Base-by-base conservation (phyloP, 225 moss, liverwort and hornwort genomes). In the Pseudoscleropodium purum region DNA sequence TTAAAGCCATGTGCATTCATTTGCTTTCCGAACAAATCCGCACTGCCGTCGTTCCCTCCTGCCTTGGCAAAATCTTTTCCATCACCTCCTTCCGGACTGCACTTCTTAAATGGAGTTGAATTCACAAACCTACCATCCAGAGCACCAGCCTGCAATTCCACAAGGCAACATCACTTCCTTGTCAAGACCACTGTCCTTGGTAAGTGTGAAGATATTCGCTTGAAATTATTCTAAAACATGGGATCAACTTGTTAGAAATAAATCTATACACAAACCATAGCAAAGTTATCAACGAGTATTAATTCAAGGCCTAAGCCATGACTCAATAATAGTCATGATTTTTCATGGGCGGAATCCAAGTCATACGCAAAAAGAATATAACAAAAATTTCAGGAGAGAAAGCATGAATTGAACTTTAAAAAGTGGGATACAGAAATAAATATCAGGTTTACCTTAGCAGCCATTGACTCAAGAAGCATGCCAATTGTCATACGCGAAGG, bases 401-500 rank as follows among this genome's bases (percentile, higher is more conserved):
- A 51, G 62, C 54, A 51, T 34, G 84, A 84, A 47, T 24, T 54
- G 36, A 87, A 78, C 73, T 59, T 34, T 18, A 47, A 57, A 52
- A 76, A 67, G 37, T 66, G 23, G 33, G 66, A 77, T 34, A 45
- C 76, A 86, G 45, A 79, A 86, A 47, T 47, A 72, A 66, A 89
- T 12, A 61, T 41, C 63, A 73, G 66, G 54, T 77, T 66, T 89
- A 99, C 99, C 99, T 99, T 99, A 7, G 99, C 96, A 80, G 96
- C 99, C 96, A 99, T 94, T 57, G 97, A 99, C 92, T 99, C 97
- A 27, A 99, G 90, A 84, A 99, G 99, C 99, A 99, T 99, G 84
- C 99, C 99, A 83, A 99, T 99, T 47, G 99, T 99, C 99, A 99
- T 99, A 84, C 97, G 97, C 31, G 99, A 99, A 67, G 99, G 99